Conservation (phyloP, 305 asterid genomes). For the Rubia occidens region DNA sequence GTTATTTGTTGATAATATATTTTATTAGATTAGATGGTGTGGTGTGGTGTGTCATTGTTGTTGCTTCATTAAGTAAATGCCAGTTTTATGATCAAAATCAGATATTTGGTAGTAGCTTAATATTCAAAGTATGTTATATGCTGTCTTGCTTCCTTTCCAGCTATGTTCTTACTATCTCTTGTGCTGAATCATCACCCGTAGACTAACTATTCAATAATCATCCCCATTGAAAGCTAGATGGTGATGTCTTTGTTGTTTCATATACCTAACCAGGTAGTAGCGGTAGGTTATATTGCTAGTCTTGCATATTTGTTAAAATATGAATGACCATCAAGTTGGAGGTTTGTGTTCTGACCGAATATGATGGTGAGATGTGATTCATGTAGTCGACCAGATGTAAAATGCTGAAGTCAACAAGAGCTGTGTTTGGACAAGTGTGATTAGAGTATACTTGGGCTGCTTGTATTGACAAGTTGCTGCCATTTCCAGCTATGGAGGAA, state of each 20-base stretch:
- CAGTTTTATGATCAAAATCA: background rate
- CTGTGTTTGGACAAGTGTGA: background rate
- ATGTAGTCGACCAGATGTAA: background rate
- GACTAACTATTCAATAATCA: conserved; percentile 4
- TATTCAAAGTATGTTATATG: conserved; percentile 6
- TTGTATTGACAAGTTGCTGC: conserved; percentile 6
- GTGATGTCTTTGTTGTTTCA: conserved; percentile 4
- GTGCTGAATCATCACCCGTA: background rate
- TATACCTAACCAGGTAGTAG: background rate
- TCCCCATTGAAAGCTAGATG: background rate
- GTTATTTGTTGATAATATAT: background rate
- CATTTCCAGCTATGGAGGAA: conserved; percentile 6
- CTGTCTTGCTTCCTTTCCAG: conserved; percentile 12
- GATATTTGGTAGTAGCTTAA: conserved; percentile 5
- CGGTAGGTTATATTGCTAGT: background rate
- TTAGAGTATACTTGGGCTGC: background rate
- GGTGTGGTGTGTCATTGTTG: conserved; percentile 8
- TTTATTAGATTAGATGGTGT: conserved; percentile 4
- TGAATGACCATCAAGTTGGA: background rate
- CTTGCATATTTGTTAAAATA: background rate
- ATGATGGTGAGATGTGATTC: background rate
- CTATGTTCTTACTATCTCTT: background rate
- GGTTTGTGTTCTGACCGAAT: background rate
- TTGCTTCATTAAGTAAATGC: background rate
- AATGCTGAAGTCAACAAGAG: conserved; percentile 10